These are phyloP conservation scores for Cercospora brassicicola DNA, from an alignment of 2,329 filamentous ascomycete species.

Conservation along the genomic window DNA sequence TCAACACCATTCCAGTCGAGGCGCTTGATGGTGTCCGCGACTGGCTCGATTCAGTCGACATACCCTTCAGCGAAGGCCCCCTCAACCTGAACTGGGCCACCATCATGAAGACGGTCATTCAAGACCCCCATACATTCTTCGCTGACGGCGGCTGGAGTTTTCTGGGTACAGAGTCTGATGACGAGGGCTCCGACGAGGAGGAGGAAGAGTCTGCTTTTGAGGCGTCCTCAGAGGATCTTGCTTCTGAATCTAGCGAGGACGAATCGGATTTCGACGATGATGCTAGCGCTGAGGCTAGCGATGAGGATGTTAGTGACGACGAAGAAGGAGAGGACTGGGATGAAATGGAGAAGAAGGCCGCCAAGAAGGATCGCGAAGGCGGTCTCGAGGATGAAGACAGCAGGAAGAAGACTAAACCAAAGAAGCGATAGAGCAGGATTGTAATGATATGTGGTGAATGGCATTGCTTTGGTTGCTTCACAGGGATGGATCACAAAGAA, in stretches of 20 bases:
- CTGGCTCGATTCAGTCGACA: conserved; percentile 93
- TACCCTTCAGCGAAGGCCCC: conserved; percentile 89
- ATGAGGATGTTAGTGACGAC: conserved; percentile 58
- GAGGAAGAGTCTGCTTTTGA: conserved; percentile 92
- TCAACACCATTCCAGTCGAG: conserved; percentile 98
- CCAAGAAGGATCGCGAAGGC: conserved; percentile 60
- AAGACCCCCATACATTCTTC: conserved; percentile 94
- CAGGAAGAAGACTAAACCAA: conserved; percentile 59
- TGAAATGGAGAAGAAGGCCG: conserved; percentile 83
- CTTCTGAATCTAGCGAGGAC: conserved; percentile 74
- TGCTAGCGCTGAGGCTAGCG: conserved; percentile 76
- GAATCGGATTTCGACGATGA: conserved; percentile 94
- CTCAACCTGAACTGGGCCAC: conserved; percentile 98
- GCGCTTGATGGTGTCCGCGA: conserved; percentile 94
- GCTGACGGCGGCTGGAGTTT: conserved; percentile 94
- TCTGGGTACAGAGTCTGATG: conserved; percentile 82
- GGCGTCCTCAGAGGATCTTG: conserved; percentile 79
- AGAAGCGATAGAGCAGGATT: conserved; percentile 27
- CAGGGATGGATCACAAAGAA: background rate
- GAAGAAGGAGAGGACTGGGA: conserved; percentile 89
- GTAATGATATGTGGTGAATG: background rate
- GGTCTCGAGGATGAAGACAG: conserved; percentile 56
- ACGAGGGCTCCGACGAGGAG: conserved; percentile 72
- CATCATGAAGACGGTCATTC: conserved; percentile 98
- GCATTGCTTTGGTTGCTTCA: background rate